Evolutionary conservation across 345 rosid genomes (phyloP), one percentile per base, ranked within the genome.

Genomic region (Trapa incisa): DNA sequence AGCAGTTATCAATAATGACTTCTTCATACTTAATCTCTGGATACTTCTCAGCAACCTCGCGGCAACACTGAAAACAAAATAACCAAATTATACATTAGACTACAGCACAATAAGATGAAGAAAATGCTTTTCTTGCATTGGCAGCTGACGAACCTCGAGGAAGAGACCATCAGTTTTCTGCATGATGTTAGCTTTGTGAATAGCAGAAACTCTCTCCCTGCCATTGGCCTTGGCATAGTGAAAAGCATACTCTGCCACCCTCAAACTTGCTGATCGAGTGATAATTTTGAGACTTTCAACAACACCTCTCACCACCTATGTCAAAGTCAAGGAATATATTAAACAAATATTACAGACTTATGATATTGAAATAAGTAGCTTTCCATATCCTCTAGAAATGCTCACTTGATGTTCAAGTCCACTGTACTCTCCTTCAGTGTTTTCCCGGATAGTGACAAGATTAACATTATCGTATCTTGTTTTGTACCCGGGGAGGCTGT

Each of bases 141-240:
- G 68, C 0, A 72, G 67, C n/a, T 52, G 6, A 37, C 70, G 71
- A 61, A 89, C 98, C 93, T 92, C 88, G 29, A 95, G 96, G 65
- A 95, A 95, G 73, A 95, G 96, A 73, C 99, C 99, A 69, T 95
- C 99, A 64, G 99, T 95, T 80, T 87, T 95, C 87, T 91, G 97
- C 99, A 95, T 95, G 71, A 95, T 92, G 70, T 91, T 95, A 57
- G 99, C 99, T 76, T 95, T 95, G 78, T 95, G 99, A 56, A 95
- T 89, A 0, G 96, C 98, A 41, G 99, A 95, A 45, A 95, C 98
- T 81, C 99, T 83, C 79, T 89, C 89, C 76, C 99, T 80, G 69
- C 96, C 99, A 74, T 95, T 92, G 75, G 86, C 65, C 87, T 91
- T 95, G 12, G 99, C 99, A 84, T 91, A 91, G 71, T 82, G 90